Base-by-base conservation (phyloP, 2,329 filamentous ascomycete species). In the Penicillium digitatum region DNA sequence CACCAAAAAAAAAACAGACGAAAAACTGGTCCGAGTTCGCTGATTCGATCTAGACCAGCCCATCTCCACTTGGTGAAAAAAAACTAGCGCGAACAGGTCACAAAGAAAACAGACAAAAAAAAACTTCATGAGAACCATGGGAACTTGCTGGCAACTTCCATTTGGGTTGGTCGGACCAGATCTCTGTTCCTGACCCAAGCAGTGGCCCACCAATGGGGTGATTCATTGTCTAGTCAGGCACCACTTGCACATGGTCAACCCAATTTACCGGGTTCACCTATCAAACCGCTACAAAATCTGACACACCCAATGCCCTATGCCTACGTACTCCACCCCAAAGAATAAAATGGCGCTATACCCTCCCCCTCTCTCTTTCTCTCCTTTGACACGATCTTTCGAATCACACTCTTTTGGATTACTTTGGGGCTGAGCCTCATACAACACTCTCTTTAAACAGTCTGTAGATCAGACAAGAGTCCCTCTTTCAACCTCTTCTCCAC, bases 351-450 rank as follows among this genome's bases (percentile, higher is more conserved):
- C 52, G 39, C 52, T 44, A 32, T 39, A 39, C 37, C 51, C 51
- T 42, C 48, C 29, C 12, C 12, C 39, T 51, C 34, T 22, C 32
- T 48, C 20, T 40, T 32, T 26, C 47, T 50, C 43, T 38, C 32
- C 22, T 50, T 50, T 34, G 37, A 22, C n/a, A 54, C 51, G 22
- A 40, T 54, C 51, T 29, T 51, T 54, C 29, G 48, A 50, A 42
- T 49, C 52, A 54, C 47, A 51, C 52, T 51, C 51, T n/a, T 54
- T 54, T 51, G 16, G 39, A 54, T 54, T 32, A n/a, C 31, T 18
- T 14, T 45, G 47, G 24, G 52, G 52, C 47, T 45, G 52, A 32
- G 52, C 52, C 52, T 54, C 40, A 16, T 20, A n/a, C 14, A 38
- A 14, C 39, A 51, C 47, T 51, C 22, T 45, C 52, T 39, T 54